Evolutionary conservation across 2,329 filamentous ascomycete genomes (phyloP), one percentile per base, ranked within the genome.

Genomic region (Cladobotryum mycophilum): DNA sequence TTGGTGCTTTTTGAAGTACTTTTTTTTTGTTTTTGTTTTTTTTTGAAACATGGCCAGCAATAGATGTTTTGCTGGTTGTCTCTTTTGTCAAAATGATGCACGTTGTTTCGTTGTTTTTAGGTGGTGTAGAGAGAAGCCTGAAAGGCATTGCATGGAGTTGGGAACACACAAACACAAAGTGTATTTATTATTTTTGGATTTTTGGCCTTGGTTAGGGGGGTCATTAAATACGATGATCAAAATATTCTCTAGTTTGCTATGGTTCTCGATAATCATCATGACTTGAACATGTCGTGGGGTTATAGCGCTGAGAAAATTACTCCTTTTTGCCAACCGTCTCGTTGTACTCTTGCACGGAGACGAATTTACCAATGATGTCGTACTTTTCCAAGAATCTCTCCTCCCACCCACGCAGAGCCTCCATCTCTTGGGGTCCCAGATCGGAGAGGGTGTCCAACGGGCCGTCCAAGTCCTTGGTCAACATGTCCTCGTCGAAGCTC

Each of bases 321-420:
- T 46, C 40, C 49, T 51, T 52, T 37, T 46, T 46, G 22, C n/a
- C 36, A 46, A 20, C 40, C 47, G 51, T 41, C 40, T 56, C 47
- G 35, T 58, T 55, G 51, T 58, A 70, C 18, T 79, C 72, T 3
- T 61, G 69, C 20, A 69, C 72, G 2, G 78, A 70, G 20, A 96
- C 87, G 62, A 99, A 70, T 70, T 82, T 86, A 17, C 93, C 93
- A 13, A 99, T 89, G n/a, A 97, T 82, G 20, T 96, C 74, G 69
- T 99, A 99, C 78, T 99, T 97, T 70, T 92, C 88, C 54, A 79
- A 72, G 68, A 99, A 99, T 58, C 90, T 79, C 73, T 95, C 89
- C 74, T 96, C 91, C 93, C 93, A 99, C 2, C 88, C 89, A 61
- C 79, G 76, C 68, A 96, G 72, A 45, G 90, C 88, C 67, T 95